Evolutionary conservation across 768 basidiomycete genomes (phyloP).

Genomic region (Sporobolomyces pararoseus): DNA sequence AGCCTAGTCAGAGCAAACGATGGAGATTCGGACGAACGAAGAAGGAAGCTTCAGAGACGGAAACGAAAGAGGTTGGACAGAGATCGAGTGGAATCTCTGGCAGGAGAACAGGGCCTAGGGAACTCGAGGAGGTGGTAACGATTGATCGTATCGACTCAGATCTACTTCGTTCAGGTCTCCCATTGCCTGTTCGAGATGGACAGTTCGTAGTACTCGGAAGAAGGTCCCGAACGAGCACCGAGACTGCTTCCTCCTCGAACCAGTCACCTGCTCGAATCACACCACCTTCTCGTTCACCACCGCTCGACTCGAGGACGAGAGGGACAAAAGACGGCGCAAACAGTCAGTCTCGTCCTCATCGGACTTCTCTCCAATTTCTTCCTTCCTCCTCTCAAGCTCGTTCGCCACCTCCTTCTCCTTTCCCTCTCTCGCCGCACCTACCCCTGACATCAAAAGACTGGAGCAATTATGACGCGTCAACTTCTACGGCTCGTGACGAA

Average conservation of each 20-base stretch:
- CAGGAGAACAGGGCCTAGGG: slow-evolving; percentile 15
- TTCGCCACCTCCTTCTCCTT: background rate
- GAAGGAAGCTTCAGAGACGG: background rate
- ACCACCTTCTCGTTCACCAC: too few relatives aligned
- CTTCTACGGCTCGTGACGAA: too few relatives aligned
- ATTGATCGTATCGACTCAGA: background rate
- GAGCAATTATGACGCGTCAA: background rate
- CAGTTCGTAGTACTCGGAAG: slow-evolving; percentile 14
- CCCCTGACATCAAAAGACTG: too few relatives aligned
- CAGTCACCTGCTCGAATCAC: too few relatives aligned
- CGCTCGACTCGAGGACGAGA: too few relatives aligned
- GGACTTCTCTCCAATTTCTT: background rate
- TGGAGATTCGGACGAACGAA: slow-evolving; percentile 10
- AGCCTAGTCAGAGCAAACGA: slow-evolving; percentile 1
- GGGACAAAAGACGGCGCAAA: background rate
- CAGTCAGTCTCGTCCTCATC: background rate
- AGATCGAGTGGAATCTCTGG: background rate
- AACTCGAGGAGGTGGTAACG: background rate
- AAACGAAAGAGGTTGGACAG: background rate
- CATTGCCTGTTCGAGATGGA: background rate
- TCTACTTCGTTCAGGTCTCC: slow-evolving; percentile 2
- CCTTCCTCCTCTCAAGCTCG: background rate
- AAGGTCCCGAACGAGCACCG: background rate
- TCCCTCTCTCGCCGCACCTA: background rate
- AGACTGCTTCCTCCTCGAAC: background rate